Evolutionary conservation across 352 stramenopile species (phyloP), one percentile per base, ranked within the genome.

Genomic region (Globisporangium viniferum): DNA sequence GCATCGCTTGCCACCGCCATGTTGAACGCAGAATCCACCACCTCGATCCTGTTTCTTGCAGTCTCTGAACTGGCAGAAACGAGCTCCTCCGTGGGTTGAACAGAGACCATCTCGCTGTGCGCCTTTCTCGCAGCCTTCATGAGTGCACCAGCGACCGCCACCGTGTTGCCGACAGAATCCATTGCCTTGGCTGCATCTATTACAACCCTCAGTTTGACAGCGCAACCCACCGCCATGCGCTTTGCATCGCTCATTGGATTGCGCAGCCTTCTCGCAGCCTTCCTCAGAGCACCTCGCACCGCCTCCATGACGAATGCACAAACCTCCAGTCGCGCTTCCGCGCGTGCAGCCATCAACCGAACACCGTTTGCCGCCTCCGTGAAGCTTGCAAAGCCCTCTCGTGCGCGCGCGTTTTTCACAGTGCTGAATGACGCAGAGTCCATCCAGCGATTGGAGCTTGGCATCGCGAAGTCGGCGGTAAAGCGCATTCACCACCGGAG

Each of bases 31-130:
- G 64, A 90, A 92, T 22, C 89, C 89, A 36, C 86, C 89, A 20
- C 89, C 86, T 22, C 86, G 83, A 67, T 95, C 89, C 61, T 93
- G 91, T 70, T 95, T 94, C 53, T 79, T 91, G 73, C 89, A 96
- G 59, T 90, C 85, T 9, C 10, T 12, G 44, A 39, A 63, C 31
- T 59, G 56, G 18, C 64, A 69, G 56, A 44, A 64, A 10, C 64
- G 39, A n/a, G 64, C 59, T 5, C 58, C 58, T 22, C 36, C 36
- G n/a, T 65, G 35, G 29, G 15, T 22, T 0, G 59, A 41, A 31
- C 59, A 65, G 20, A 62, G 46, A 8, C 55, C 33, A 22, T 24
- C n/a, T 27, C 58, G 58, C n/a, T 54, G 35, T 9, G 58, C 9
- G 33, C n/a, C 58, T 9, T 35, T 51, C n/a, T 57, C 27, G 29